These are phyloP conservation scores for Gentiana straminea DNA, from an alignment of 257 asterid species.

Conservation along the genomic window DNA sequence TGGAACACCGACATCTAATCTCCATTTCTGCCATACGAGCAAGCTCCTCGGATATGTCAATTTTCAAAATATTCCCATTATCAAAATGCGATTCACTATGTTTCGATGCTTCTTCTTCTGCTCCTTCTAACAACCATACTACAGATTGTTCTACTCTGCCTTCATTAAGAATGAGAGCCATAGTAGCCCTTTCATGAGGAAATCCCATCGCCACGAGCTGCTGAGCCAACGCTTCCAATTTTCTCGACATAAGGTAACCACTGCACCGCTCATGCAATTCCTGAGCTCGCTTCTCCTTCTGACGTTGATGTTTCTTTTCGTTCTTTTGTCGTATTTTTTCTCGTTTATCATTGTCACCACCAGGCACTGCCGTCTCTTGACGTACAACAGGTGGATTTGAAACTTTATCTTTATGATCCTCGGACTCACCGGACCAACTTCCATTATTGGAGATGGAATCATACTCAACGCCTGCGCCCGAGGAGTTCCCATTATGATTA, in stretches of 20 bases:
- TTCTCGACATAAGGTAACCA: slow-evolving; percentile 75
- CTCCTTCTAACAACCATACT: slow-evolving; percentile 63
- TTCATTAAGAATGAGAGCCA: slow-evolving; percentile 91
- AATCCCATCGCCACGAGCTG: slow-evolving; percentile 97
- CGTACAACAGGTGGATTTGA: slow-evolving; percentile 23
- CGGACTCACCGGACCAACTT: slow-evolving; percentile 98
- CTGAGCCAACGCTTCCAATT: slow-evolving; percentile 65
- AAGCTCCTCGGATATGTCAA: slow-evolving; percentile 88
- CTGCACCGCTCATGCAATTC: slow-evolving; percentile 67
- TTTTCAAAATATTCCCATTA: slow-evolving; percentile 61
- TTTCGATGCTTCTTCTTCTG: slow-evolving; percentile 51
- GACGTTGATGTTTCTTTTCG: slow-evolving; percentile 78
- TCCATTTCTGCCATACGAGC: slow-evolving; percentile 64
- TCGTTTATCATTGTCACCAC: slow-evolving; percentile 62
- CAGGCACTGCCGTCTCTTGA: slow-evolving; percentile 34
- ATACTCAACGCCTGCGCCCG: slow-evolving; percentile 44
- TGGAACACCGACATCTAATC: slow-evolving; percentile 53
- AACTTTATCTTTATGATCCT: slow-evolving; percentile 52
- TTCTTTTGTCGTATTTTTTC: slow-evolving; percentile 75
- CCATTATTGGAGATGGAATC: slow-evolving; percentile 78
- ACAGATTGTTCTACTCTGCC: slow-evolving; percentile 93
- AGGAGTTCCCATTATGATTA: slow-evolving; percentile 49
- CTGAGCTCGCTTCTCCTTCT: slow-evolving; percentile 76
- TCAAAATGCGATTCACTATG: slow-evolving; percentile 39
- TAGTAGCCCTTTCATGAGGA: slow-evolving; percentile 78